phyloP scores from a whole-genome alignment of 371 early-diverging fungal genomes.

The Cokeromyces recurvatus region DNA sequence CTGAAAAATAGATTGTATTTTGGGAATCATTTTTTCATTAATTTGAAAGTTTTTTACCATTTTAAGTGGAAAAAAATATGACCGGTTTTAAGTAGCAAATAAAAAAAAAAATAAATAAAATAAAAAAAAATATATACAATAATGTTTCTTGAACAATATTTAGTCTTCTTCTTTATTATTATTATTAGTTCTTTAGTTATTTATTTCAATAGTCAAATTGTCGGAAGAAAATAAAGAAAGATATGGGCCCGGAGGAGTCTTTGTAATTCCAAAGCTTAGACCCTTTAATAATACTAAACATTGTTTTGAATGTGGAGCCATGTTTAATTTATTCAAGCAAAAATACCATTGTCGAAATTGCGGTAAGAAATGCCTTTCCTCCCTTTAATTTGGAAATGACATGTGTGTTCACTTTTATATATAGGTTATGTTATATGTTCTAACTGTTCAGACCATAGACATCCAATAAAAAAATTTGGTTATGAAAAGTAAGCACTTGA shows the following conservation, averaged over 20 bases:
- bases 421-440: slow-evolving; percentile 44
- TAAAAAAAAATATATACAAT: too few relatives aligned
- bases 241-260: slow-evolving; percentile 41
- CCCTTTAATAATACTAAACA: slow-evolving; percentile 20
- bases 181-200: too few relatives aligned
- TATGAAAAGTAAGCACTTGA: slow-evolving; percentile 41
- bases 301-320: slow-evolving; percentile 34
- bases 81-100: too few relatives aligned
- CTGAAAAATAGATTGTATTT: too few relatives aligned
- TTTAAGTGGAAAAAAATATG: too few relatives aligned
- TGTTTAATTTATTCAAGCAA: slow-evolving; percentile 36
- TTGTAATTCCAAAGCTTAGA: slow-evolving; percentile 35
- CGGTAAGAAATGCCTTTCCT: slow-evolving; percentile 28
- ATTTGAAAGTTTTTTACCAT: too few relatives aligned
- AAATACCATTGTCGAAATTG: slow-evolving; percentile 49
- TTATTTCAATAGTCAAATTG: too few relatives aligned
- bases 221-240: slow-evolving; percentile 17
- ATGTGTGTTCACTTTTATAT: not conserved
- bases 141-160: too few relatives aligned
- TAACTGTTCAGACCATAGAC: slow-evolving; percentile 34
- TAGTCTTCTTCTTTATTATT: too few relatives aligned
- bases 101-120: too few relatives aligned
- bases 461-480: slow-evolving; percentile 42
- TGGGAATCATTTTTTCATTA: too few relatives aligned
- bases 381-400: too few relatives aligned